Base-by-base conservation (phyloP, 176 grass and related monocot species). In the Hsuehochloa calcarea region DNA sequence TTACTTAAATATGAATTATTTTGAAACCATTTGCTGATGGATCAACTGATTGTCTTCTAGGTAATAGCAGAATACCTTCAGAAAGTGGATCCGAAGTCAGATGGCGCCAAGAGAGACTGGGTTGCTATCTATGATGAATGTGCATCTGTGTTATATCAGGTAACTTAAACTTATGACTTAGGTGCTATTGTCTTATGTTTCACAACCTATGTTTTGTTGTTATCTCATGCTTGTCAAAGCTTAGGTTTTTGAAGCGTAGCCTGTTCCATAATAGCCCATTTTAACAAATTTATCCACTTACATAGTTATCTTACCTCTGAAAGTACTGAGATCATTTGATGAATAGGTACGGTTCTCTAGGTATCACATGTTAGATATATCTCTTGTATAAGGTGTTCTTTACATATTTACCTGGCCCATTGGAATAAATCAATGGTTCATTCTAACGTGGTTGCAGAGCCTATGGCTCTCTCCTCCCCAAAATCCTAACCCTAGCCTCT, bases 91-190 rank as follows among this genome's bases (percentile, higher is more conserved):
- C 96, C 96, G 3, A 99, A 99, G 55, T 99, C 96, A 63, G 96
- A 99, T 87, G 96, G 96, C 67, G 96, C 96, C 70, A 99, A 94
- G 70, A 92, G 96, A 92, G 93, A 99, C 83, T 99, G 96, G 96
- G 93, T 99, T 83, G 96, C 96, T 84, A 99, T 99, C 71, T 99
- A 99, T 79, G 96, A 99, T 82, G 96, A 99, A 70, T 99, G 96
- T 91, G 91, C 96, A 56, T 75, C 68, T 68, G 93, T 99, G 54
- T 86, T 99, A 86, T 99, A 99, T 87, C 84, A 99, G 96, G 95
- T 95, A 80, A 66, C 47, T 65, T 85, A 69, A 74, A 35, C 45
- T 62, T 61, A 61, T 70, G 35, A 65, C 41, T 22, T 35, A 52
- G 61, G 41, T 51, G 12, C 26, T 69, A 1, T 3, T 70, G 29